Percentiles rank a stretch among this genome's conserved stretches.
These are phyloP conservation scores for Mortierella sp. DNA, from an alignment of 371 early-diverging fungal species.

Conservation along the genomic window DNA sequence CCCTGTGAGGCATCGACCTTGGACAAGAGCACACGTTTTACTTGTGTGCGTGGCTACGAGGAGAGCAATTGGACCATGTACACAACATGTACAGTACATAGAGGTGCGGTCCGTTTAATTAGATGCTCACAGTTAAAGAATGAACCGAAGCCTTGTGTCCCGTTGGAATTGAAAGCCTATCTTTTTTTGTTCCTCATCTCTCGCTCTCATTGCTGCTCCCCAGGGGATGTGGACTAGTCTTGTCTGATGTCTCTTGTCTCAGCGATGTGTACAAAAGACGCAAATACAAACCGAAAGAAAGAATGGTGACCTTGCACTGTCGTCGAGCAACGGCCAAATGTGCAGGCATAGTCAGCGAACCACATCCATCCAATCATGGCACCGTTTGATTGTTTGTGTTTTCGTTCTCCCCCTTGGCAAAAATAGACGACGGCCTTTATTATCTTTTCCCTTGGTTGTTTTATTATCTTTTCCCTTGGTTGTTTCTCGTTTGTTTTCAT, in stretches of 20 bases:
- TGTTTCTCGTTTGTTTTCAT: conserved; percentile 1
- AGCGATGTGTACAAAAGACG: background rate
- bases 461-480: background rate
- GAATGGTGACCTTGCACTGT: too few relatives aligned
- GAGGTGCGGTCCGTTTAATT: background rate
- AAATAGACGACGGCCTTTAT: background rate
- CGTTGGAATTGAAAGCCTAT: background rate
- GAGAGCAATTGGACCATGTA: background rate
- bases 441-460: background rate
- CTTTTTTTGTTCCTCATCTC: background rate
- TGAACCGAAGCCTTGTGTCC: background rate
- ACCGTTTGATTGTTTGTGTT: background rate
- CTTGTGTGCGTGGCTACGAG: background rate
- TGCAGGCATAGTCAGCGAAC: background rate
- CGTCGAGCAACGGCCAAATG: background rate
- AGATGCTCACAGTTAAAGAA: background rate
- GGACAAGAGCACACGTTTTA: too few relatives aligned
- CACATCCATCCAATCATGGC: background rate
- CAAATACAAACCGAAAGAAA: background rate
- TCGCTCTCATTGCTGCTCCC: background rate
- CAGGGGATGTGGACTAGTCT: background rate
- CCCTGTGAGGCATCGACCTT: too few relatives aligned
- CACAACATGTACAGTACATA: too few relatives aligned
- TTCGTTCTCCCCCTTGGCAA: background rate
- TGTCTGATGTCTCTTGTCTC: too few relatives aligned